These are phyloP conservation scores for Delitschia confertaspora DNA, from an alignment of 495 filamentous ascomycete species.

Conservation along the genomic window DNA sequence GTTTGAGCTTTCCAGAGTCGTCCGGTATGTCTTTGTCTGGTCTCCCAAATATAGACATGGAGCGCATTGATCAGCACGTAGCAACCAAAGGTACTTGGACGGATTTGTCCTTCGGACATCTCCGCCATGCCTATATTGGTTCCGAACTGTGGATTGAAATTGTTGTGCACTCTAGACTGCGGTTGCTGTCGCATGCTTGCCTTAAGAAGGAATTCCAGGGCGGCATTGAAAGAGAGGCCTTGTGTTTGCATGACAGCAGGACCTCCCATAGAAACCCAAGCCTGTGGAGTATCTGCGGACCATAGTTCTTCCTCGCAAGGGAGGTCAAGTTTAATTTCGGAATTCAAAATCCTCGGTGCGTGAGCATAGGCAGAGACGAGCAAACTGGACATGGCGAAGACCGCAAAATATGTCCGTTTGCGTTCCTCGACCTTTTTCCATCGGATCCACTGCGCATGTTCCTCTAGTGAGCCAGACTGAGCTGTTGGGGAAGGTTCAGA, in stretches of 20 bases:
- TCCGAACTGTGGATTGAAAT: conserved; percentile 43
- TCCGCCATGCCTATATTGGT: conserved; percentile 39
- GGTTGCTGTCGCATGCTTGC: conserved; percentile 63
- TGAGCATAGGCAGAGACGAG: conserved; percentile 90
- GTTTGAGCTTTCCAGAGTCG: conserved; percentile 86
- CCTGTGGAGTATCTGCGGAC: conserved; percentile 67
- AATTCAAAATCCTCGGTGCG: conserved; percentile 82
- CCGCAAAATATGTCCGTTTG: conserved; percentile 85
- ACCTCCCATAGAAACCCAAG: conserved; percentile 72
- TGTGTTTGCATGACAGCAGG: conserved; percentile 55
- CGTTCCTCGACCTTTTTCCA: conserved; percentile 89
- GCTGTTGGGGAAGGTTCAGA: conserved; percentile 8
- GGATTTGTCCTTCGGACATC: conserved; percentile 55
- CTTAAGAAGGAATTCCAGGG: conserved; percentile 69
- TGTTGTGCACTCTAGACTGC: conserved; percentile 35
- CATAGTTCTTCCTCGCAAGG: conserved; percentile 94
- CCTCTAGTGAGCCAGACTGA: conserved; percentile 38
- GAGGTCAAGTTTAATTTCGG: conserved; percentile 82
- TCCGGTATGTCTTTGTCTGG: conserved; percentile 79
- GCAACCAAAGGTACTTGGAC: conserved; percentile 91
- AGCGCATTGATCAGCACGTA: conserved; percentile 88
- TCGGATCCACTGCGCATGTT: conserved; percentile 74
- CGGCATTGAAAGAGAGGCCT: conserved; percentile 60
- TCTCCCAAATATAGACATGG: conserved; percentile 99
- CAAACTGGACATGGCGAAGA: conserved; percentile 85